Evolutionary conservation across 495 filamentous ascomycete genomes (phyloP), one percentile per base, ranked within the genome.

Genomic region (Neurospora sp.): DNA sequence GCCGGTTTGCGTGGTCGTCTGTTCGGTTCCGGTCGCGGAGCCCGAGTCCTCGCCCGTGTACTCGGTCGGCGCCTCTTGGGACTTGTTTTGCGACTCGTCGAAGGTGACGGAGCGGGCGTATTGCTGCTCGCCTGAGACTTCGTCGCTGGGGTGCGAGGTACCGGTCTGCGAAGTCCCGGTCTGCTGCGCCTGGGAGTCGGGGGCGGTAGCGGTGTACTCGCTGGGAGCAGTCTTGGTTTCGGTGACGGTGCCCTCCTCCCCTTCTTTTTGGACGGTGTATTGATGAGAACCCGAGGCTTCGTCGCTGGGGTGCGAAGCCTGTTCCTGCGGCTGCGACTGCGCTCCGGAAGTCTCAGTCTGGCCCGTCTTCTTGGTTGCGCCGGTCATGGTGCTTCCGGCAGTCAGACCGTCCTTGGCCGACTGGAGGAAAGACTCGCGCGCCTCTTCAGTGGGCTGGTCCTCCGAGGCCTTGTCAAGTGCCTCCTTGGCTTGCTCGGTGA

Each of bases 401-500:
- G 70, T 71, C 14, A 39, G 18, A 31, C 46, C 70, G 7, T 72
- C 69, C 60, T 70, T 62, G n/a, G 78, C 79, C 4, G 73, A 35
- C 74, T 78, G 37, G 71, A 81, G 70, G 69, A 80, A 79, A 16
- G 54, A 39, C 35, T 80, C 73, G 9, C 78, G 71, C 4, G 78
- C 79, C 38, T 78, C 76, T 7, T 69, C 39, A 10, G 77, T 79
- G 3, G 75, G 74, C 72, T 79, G 75, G 72, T 79, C 74, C 74
- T 81, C 74, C 8, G 78, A 78, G 12, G 77, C 78, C 31, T 70
- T 70, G n/a, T 81, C 79, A 31, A 80, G 78, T 3, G 72, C 76
- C 37, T 74, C 38, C 75, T 81, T 81, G 60, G 77, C 79, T 12
- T 72, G 35, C 62, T 81, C 77, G 70, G 79, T 80, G 18, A 81